Evolutionary conservation across 345 rosid species (phyloP).

Genomic region (Nasturtium officinale): DNA sequence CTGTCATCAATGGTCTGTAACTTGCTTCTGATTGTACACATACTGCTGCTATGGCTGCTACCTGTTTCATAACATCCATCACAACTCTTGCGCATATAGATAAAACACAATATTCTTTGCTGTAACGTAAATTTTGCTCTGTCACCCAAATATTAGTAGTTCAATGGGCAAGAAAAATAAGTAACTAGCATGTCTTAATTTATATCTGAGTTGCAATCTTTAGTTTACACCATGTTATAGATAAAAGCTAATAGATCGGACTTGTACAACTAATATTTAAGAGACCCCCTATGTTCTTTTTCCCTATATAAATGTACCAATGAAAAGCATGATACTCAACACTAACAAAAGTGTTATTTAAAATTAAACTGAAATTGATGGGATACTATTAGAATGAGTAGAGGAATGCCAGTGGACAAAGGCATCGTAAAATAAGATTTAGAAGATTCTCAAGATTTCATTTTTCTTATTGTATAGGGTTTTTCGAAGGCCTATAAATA

Average conservation of each 20-base stretch:
- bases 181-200: not conserved
- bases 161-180: not conserved
- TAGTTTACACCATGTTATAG: not conserved
- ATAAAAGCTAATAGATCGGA: not conserved
- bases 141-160: not conserved
- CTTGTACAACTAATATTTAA: no score
- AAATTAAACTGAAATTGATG: no score
- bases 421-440: no score
- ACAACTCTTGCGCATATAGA: not conserved
- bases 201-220: not conserved
- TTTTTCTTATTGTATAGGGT: no score
- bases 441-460: no score
- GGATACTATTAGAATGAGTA: no score
- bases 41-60: slow-evolving; percentile 92
- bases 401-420: no score
- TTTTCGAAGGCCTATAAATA: no score
- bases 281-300: not conserved
- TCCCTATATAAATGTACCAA: not conserved
- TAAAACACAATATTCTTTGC: not conserved
- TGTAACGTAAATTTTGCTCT: no score
- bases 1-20: slow-evolving; percentile 91
- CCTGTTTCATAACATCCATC: slow-evolving; percentile 44
- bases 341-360: no score
- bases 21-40: slow-evolving; percentile 91
- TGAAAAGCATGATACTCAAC: not conserved